Percentiles rank a stretch among this genome's conserved stretches.
phyloP scores from a whole-genome alignment of 352 stramenopile genomes.

The Thraustochytrium sp. region DNA sequence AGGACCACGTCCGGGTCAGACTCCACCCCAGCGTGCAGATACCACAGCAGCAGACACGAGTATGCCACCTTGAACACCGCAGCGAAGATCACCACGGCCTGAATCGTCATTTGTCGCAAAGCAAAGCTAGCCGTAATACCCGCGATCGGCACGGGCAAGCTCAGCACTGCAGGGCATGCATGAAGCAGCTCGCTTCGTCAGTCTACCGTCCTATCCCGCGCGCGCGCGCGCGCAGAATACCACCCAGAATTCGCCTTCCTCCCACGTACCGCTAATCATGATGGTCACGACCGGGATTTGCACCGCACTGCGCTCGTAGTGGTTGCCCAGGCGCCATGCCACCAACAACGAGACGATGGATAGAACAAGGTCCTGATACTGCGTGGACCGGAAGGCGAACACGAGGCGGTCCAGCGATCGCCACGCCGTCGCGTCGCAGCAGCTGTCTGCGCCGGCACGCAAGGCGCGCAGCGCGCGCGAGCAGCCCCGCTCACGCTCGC shows the following conservation, averaged over 20 bases:
- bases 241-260: not conserved
- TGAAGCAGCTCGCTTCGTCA: too few species aligned
- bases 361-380: slow-evolving; percentile 24
- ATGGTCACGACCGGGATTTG: not conserved
- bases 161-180: slow-evolving; percentile 11
- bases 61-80: not conserved
- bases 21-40: not conserved
- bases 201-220: not conserved
- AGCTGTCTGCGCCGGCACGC: not conserved
- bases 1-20: not conserved
- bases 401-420: not conserved
- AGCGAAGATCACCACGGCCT: not conserved
- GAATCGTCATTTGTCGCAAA: not conserved
- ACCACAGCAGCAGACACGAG: not conserved
- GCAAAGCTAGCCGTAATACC: slow-evolving; percentile 14
- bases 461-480: not conserved
- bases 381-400: slow-evolving; percentile 29
- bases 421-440: not conserved
- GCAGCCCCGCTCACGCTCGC: not conserved
- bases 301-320: not conserved
- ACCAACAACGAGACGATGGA: not conserved
- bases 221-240: not conserved
- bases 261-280: not conserved
- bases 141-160: not conserved
- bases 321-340: not conserved